A percentile compares a stretch with the other conserved stretches of the same genome.
Evolutionary conservation across 306 rosid species (phyloP).

Genomic region (Bauhinia variegata): DNA sequence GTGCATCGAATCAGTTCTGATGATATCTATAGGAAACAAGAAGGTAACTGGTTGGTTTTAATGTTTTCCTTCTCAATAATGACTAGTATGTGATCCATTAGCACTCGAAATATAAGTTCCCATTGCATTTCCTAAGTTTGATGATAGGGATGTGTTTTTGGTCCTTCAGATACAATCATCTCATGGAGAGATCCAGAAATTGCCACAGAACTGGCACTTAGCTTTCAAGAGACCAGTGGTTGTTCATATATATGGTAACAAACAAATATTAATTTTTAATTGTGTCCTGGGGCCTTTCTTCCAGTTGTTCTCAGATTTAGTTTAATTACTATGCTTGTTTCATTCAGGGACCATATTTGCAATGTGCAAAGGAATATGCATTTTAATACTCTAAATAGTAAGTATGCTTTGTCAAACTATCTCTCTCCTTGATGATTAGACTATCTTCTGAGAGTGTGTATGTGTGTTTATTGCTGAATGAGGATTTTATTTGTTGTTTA

Average conservation of each 20-base stretch:
- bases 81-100: conserved; percentile 10
- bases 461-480: conserved; percentile 7
- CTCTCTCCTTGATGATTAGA: conserved; percentile 2
- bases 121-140: conserved; percentile 16
- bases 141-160: conserved; percentile 15
- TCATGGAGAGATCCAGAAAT: conserved; percentile 97
- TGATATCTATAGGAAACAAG: conserved; percentile 95
- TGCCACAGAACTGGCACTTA: conserved; percentile 92
- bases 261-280: conserved; percentile 17
- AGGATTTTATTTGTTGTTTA: conserved; percentile 1
- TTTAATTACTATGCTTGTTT: conserved; percentile 37
- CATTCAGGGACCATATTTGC: conserved; percentile 84
- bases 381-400: conserved; percentile 80
- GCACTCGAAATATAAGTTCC: conserved; percentile 1
- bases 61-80: conserved; percentile 11
- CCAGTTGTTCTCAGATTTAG: conserved; percentile 29
- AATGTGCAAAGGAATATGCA: conserved; percentile 85
- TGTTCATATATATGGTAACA: conserved; percentile 86
- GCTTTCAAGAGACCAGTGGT: conserved; percentile 94
- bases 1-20: conserved; percentile 77
- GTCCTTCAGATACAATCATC: conserved; percentile 75
- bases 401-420: conserved; percentile 36
- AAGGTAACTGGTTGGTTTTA: conserved; percentile 61
- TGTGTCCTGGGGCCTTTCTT: conserved; percentile 16
- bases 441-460: neutral